phyloP scores from a whole-genome alignment of 768 basidiomycete species.

The Russula griseocarnosa region DNA sequence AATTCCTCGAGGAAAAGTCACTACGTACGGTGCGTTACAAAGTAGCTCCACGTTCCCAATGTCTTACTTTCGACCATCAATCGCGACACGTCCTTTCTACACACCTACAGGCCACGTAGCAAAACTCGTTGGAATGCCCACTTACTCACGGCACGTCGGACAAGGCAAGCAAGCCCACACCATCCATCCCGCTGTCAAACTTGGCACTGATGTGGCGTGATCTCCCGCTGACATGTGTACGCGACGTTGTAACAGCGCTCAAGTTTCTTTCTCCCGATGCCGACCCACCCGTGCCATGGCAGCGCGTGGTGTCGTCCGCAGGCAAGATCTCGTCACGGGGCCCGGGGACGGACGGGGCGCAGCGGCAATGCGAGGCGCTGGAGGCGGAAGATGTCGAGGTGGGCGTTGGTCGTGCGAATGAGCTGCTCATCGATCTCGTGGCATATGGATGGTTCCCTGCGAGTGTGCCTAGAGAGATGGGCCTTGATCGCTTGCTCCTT shows the following conservation, averaged over 20 bases:
- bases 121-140: slow-evolving; percentile 74
- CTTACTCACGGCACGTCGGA: slow-evolving; percentile 75
- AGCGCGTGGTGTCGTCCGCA: slow-evolving; percentile 67
- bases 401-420: slow-evolving; percentile 49
- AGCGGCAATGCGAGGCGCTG: slow-evolving; percentile 68
- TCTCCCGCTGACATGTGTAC: neutral
- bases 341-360: slow-evolving; percentile 76
- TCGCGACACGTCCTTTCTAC: neutral
- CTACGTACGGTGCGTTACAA: slow-evolving; percentile 59
- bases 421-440: slow-evolving; percentile 53
- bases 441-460: slow-evolving; percentile 67
- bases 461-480: slow-evolving; percentile 10
- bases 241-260: slow-evolving; percentile 50
- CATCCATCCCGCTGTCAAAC: neutral
- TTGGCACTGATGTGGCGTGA: neutral
- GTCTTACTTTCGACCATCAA: neutral
- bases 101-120: slow-evolving; percentile 63
- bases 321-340: slow-evolving; percentile 80
- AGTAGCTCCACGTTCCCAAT: neutral
- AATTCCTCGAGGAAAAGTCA: slow-evolving; percentile 65
- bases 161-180: slow-evolving; percentile 48
- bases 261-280: slow-evolving; percentile 62
- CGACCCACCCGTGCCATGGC: slow-evolving; percentile 73
- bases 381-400: slow-evolving; percentile 84
- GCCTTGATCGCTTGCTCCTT: neutral